These are phyloP conservation scores for Aspergillus viridinutans DNA, from an alignment of 2,329 filamentous ascomycete species.

Conservation along the genomic window DNA sequence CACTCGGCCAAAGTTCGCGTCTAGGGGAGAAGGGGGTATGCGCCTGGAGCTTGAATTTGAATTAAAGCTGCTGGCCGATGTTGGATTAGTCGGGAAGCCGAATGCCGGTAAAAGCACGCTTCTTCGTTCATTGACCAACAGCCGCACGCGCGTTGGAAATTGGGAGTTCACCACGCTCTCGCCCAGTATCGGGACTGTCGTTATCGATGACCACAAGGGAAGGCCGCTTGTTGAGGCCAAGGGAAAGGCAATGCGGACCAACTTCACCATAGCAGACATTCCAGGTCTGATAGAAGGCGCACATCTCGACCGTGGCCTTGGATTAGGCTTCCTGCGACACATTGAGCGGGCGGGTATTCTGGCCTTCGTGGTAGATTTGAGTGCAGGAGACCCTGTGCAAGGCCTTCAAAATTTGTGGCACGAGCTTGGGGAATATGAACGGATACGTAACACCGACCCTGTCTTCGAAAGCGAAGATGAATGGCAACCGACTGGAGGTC, in stretches of 20 bases:
- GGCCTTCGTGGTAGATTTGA: conserved; percentile 88
- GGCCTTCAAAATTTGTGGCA: conserved; percentile 81
- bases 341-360: conserved; percentile 90
- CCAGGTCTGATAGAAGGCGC: conserved; percentile 90
- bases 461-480: conserved; percentile 61
- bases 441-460: conserved; percentile 68
- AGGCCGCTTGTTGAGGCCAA: conserved; percentile 56
- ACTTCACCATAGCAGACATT: conserved; percentile 93
- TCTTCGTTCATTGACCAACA: conserved; percentile 80
- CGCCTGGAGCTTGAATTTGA: conserved; percentile 80
- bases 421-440: conserved; percentile 85
- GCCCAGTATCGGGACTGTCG: conserved; percentile 92
- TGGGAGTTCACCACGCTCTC: conserved; percentile 97
- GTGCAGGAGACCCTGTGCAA: conserved; percentile 70
- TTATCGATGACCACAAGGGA: conserved; percentile 81
- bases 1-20: conserved; percentile 79
- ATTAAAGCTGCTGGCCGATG: conserved; percentile 89
- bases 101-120: conserved; percentile 96
- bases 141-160: conserved; percentile 79
- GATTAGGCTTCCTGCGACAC: conserved; percentile 86
- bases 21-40: conserved; percentile 75
- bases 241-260: conserved; percentile 59
- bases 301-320: conserved; percentile 85
- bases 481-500: conserved; percentile 35
- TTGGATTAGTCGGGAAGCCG: conserved; percentile 88